These are phyloP conservation scores for Melaleuca quinquenervia DNA, from an alignment of 345 rosid genomes.

Conservation along the genomic window DNA sequence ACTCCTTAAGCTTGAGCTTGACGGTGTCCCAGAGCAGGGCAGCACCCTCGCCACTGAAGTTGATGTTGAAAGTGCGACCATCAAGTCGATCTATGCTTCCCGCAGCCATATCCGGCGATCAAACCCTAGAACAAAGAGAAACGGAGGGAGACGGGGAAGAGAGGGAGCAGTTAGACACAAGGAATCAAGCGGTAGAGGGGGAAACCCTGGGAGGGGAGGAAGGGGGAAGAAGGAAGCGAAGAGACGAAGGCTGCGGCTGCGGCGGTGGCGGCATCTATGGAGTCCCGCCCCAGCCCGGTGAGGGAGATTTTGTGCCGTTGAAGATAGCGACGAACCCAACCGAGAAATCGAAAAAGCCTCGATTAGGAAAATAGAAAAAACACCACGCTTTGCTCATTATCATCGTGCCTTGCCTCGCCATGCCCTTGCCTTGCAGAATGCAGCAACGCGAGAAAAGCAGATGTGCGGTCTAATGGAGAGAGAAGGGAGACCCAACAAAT, in stretches of 20 bases:
- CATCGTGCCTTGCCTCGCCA: neutral
- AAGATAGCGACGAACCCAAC: neutral
- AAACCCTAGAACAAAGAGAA: neutral
- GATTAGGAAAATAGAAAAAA: neutral
- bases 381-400: neutral
- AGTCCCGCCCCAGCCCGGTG: neutral
- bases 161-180: neutral
- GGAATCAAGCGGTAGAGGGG: neutral
- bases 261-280: neutral
- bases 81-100: constrained; percentile 25
- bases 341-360: neutral
- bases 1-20: constrained; percentile 78
- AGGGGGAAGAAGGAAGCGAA: too few species aligned
- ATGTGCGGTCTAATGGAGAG: neutral
- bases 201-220: neutral
- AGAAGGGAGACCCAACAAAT: neutral
- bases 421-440: neutral
- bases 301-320: neutral
- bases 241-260: neutral
- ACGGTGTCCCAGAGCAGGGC: constrained; percentile 57
- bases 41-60: constrained; percentile 71
- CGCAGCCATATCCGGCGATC: neutral
- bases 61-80: constrained; percentile 60
- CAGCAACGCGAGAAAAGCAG: neutral
- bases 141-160: neutral